Evolutionary conservation across 2,329 filamentous ascomycete species (phyloP), one percentile per base, ranked within the genome.

Genomic region (Fusarium cicatricum): DNA sequence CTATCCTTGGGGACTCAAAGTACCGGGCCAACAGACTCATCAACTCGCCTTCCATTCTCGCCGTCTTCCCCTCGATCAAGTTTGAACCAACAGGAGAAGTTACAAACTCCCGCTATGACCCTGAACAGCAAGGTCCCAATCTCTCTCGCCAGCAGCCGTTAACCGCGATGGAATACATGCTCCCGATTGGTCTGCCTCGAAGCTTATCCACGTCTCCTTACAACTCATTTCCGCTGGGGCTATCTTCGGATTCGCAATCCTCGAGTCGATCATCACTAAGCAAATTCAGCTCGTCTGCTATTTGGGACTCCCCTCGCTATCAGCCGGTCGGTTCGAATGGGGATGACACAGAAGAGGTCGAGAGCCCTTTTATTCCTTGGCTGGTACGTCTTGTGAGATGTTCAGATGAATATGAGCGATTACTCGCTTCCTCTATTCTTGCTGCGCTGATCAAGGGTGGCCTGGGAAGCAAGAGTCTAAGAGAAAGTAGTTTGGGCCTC

Each of bases 1-100:
- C 87, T 39, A 89, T 97, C 41, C 84, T 97, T 43, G 84, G 87
- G 57, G 86, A 91, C 66, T 97, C 94, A 1, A 89, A 88, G 64
- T 90, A 89, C 73, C 85, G 92, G 49, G 88, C 91, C 10, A 88
- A 88, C 61, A 85, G 91, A 66, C 82, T 91, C 42, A 75, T 89
- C 37, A 88, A 84, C 55, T 89, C 89, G 1, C 88, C 88, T 2
- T 82, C 86, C 1, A 85, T 92, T 34, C 76, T 90, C 51, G 85
- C 88, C 16, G 83, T 90, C 11, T 90, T 92, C 57, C 88, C 88
- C 3, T 80, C 81, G 37, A 74, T 83, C 33, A 82, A 84, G 37
- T 83, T 85, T 47, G 75, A 81, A 1, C 75, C 78, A 7, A 75
- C 72, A 2, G 80, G 80, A 47, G 78, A 82, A 52, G 75, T 80